Evolutionary conservation across 228 moss, liverwort and hornwort genomes (phyloP), one percentile per base, ranked within the genome.

Genomic region (Sphagnum magellanicum): DNA sequence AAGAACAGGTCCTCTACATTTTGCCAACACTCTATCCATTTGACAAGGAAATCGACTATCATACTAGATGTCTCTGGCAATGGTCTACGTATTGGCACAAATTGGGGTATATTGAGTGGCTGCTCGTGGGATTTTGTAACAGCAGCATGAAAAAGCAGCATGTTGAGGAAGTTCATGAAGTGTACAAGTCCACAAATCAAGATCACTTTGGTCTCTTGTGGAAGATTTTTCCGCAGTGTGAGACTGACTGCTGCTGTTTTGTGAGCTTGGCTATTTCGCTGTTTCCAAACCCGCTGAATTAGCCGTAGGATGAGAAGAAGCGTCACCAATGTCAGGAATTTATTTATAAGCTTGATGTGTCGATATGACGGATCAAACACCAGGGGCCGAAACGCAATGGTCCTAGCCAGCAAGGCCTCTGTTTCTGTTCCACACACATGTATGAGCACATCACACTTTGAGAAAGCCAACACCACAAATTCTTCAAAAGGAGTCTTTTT

Each of bases 1-100:
- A 87, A 69, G 68, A 87, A 87, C 15, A 87, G 74, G 72, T 87
- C 87, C 51, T 87, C 83, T 48, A 87, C 67, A 14, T 83, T 72
- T 52, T 83, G 80, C 50, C 79, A 80, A 70, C 83, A 87, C 55
- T 87, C 87, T 72, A 74, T 71, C 5, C 16, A 10, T 8, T 17
- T 12, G 13, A 32, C 2, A 32, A 32, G 32, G 32, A 32, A 32
- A 6, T 10, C 2, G 5, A 4, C 16, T 14, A 7, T 4, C 6
- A 4, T 11, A 6, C 7, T 8, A 16, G 17, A 15, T 13, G 1
- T 2, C 15, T 11, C 15, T 59, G 3, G 0, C 15, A 51, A 0
- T 8, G 6, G 46, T 12, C 51, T 16, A 32, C 7, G 49, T 6
- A 13, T 32, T 12, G 1, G 52, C 4, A 5, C 10, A n/a, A n/a